Evolutionary conservation across 2,329 filamentous ascomycete species (phyloP), one percentile per base, ranked within the genome.

Genomic region (Ilyonectria sp.): DNA sequence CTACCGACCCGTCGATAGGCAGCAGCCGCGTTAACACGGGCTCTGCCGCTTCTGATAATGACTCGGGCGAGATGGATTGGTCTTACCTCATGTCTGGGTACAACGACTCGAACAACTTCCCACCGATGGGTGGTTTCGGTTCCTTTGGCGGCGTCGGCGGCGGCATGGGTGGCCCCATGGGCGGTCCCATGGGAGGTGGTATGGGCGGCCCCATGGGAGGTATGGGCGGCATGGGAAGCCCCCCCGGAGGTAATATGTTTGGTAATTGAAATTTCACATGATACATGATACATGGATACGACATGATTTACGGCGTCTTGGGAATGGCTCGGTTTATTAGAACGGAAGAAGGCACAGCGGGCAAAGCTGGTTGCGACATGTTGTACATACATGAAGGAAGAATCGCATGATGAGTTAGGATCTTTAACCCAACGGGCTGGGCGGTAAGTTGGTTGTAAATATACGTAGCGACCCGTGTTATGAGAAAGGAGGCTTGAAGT

Each of bases 41-140:
- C 15, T 71, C 74, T 44, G 58, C 71, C 62, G 58, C 61, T 58
- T 73, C 76, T 6, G 73, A 74, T 15, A 74, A 77, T 17, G 80
- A 81, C 11, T 69, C 75, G 1, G 72, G 71, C 13, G 79, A 83
- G 33, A 84, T 87, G 84, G 84, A 87, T 71, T 87, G 85, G 85
- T 82, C 81, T 31, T 83, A 83, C 43, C 76, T 86, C 57, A 79
- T 86, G 73, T 82, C 85, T 43, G 78, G 79, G 23, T 84, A 84
- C 63, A 76, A 77, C n/a, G 79, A 81, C 29, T 70, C 77, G 26
- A 71, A 71, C 15, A 75, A 73, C 2, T 81, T 78, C 29, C 74
- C 76, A 6, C 72, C 74, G 0, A 71, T 75, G 67, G 75, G 74
- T 9, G 77, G 75, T 2, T 79, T 79, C 33, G 76, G 74, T 17